Evolutionary conservation across 805 yeast genomes (phyloP).

Genomic region (Candida koratica): DNA sequence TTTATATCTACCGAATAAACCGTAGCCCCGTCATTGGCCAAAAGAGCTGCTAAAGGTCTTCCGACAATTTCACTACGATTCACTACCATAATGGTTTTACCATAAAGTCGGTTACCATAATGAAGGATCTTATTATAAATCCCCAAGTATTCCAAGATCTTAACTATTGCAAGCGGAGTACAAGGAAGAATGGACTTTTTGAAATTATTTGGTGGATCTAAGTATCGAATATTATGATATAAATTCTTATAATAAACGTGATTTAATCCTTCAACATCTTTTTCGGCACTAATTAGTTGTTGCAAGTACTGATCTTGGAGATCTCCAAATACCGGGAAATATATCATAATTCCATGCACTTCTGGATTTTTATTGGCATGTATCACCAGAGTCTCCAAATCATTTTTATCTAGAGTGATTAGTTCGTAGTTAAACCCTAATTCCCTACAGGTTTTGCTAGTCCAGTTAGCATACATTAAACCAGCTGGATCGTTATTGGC

Average conservation of each 20-base stretch:
- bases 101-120: conserved; percentile 89
- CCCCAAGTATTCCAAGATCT: conserved; percentile 84
- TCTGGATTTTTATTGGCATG: conserved; percentile 72
- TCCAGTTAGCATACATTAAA: conserved; percentile 92
- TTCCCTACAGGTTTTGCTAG: conserved; percentile 82
- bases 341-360: conserved; percentile 92
- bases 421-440: conserved; percentile 84
- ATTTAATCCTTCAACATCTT: conserved; percentile 95
- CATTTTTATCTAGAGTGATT: conserved; percentile 70
- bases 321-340: conserved; percentile 95
- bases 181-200: conserved; percentile 89
- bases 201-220: conserved; percentile 65
- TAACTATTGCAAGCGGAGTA: conserved; percentile 92
- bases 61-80: conserved; percentile 97
- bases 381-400: conserved; percentile 76
- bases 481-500: conserved; percentile 97
- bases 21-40: conserved; percentile 96
- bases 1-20: conserved; percentile 89
- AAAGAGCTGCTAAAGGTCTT: conserved; percentile 89
- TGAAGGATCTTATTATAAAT: conserved; percentile 78
- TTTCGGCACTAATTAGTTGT: conserved; percentile 85
- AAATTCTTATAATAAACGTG: conserved; percentile 88
- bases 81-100: conserved; percentile 85
- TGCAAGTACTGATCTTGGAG: conserved; percentile 94
- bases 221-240: conserved; percentile 85